phyloP scores from a whole-genome alignment of 805 yeast species.

The Teunomyces gatunensis region DNA sequence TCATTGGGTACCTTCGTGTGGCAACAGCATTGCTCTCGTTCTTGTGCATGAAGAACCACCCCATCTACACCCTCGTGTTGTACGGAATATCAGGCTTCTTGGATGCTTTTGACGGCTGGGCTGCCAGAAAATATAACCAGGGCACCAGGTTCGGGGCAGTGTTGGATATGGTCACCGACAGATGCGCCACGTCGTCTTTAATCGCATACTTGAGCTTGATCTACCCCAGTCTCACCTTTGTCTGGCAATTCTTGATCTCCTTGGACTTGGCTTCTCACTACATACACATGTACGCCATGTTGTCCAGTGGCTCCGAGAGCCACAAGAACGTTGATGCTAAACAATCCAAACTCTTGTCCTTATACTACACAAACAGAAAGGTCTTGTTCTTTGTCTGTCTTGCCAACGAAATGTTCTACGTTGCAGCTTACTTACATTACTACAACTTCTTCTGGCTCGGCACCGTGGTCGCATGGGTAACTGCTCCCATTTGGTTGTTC shows the following conservation, averaged over 20 bases:
- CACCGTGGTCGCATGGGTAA: constrained; percentile 52
- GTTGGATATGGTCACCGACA: constrained; percentile 96
- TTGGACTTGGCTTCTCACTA: constrained; percentile 91
- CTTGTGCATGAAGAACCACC: constrained; percentile 79
- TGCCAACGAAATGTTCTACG: constrained; percentile 88
- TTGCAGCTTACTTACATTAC: constrained; percentile 78
- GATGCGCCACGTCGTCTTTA: constrained; percentile 94
- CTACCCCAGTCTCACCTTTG: constrained; percentile 65
- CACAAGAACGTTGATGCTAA: constrained; percentile 81
- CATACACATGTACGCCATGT: constrained; percentile 97
- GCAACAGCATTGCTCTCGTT: constrained; percentile 78
- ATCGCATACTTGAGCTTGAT: constrained; percentile 80
- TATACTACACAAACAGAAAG: constrained; percentile 82
- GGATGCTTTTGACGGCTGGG: constrained; percentile 95
- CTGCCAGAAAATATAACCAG: constrained; percentile 87
- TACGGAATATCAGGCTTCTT: constrained; percentile 87
- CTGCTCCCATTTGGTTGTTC: constrained; percentile 85
- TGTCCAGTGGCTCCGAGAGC: constrained; percentile 71
- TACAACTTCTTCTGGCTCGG: constrained; percentile 64
- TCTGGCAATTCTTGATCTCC: constrained; percentile 82
- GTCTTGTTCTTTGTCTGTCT: constrained; percentile 89
- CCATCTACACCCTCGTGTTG: constrained; percentile 68
- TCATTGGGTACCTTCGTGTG: constrained; percentile 87
- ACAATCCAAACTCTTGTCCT: constrained; percentile 66
- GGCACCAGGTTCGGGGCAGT: constrained; percentile 94